Percentiles rank a stretch among this genome's conserved stretches.
phyloP scores from a whole-genome alignment of 345 rosid genomes.

The Alliaria petiolata region DNA sequence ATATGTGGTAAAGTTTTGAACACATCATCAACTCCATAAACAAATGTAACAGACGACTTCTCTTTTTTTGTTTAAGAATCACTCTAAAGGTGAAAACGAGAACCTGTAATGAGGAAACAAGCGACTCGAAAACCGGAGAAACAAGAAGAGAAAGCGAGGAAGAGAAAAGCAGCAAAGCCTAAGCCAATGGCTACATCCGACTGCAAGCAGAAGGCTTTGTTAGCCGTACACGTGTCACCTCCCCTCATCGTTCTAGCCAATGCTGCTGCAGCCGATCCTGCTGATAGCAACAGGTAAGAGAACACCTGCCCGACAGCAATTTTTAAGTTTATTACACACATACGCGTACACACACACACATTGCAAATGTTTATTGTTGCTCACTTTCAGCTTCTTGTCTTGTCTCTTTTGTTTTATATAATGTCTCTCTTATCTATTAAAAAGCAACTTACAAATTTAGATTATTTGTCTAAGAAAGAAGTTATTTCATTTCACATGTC shows the following conservation, averaged over 20 bases:
- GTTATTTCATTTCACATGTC: too few relatives aligned
- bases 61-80: neutral
- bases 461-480: too few relatives aligned
- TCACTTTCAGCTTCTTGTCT: neutral
- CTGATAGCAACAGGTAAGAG: slow-evolving; percentile 77
- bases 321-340: neutral
- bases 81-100: slow-evolving; percentile 65
- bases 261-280: slow-evolving; percentile 72
- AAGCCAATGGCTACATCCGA: slow-evolving; percentile 66
- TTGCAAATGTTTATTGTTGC: neutral
- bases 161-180: slow-evolving; percentile 79
- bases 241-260: slow-evolving; percentile 60
- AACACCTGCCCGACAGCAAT: slow-evolving; percentile 49
- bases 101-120: slow-evolving; percentile 75
- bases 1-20: neutral
- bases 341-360: neutral
- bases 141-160: slow-evolving; percentile 63
- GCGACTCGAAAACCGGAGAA: slow-evolving; percentile 83
- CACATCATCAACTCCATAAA: neutral
- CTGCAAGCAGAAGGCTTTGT: slow-evolving; percentile 68
- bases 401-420: neutral
- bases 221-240: slow-evolving; percentile 43
- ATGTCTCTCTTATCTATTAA: neutral
- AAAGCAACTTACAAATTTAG: neutral
- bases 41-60: neutral